A percentile compares a stretch with the other conserved stretches of the same genome.
phyloP scores from a whole-genome alignment of 2,329 filamentous ascomycete species.

The Xylariales sp. region DNA sequence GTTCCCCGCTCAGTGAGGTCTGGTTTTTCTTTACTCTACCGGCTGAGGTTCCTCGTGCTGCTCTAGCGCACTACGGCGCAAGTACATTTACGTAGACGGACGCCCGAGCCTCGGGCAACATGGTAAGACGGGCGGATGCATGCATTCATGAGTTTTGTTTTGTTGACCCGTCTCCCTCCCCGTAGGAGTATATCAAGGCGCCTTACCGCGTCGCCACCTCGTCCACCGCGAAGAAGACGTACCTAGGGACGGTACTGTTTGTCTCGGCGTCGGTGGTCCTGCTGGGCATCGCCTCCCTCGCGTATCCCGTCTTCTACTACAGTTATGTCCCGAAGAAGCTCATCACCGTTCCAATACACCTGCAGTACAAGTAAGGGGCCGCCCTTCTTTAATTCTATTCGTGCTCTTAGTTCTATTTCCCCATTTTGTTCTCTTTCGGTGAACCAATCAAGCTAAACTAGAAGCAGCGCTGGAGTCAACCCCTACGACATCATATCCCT shows the following conservation, averaged over 20 bases:
- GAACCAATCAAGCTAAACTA: neutral
- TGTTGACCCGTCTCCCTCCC: neutral
- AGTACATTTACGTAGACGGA: too few species aligned
- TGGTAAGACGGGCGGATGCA: conserved; percentile 15
- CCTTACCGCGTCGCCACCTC: conserved; percentile 59
- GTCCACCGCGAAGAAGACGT: conserved; percentile 61
- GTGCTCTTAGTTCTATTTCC: neutral
- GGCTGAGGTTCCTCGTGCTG: neutral
- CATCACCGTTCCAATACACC: conserved; percentile 62
- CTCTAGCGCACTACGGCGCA: conserved; percentile 27
- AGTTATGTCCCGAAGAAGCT: conserved; percentile 68
- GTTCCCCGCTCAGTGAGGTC: neutral
- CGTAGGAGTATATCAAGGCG: conserved; percentile 46
- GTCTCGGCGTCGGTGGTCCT: conserved; percentile 57
- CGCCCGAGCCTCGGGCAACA: neutral
- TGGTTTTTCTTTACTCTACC: too few species aligned
- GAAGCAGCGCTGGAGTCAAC: conserved; percentile 58
- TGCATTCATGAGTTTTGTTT: neutral
- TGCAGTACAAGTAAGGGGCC: conserved; percentile 67
- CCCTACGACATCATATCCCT: conserved; percentile 65
- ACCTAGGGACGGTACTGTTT: conserved; percentile 61
- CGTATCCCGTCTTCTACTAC: conserved; percentile 66
- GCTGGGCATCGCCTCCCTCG: conserved; percentile 60
- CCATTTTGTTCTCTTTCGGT: neutral
- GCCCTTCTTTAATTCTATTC: neutral